phyloP scores from a whole-genome alignment of 768 basidiomycete genomes.

The Tylopilus felleus region DNA sequence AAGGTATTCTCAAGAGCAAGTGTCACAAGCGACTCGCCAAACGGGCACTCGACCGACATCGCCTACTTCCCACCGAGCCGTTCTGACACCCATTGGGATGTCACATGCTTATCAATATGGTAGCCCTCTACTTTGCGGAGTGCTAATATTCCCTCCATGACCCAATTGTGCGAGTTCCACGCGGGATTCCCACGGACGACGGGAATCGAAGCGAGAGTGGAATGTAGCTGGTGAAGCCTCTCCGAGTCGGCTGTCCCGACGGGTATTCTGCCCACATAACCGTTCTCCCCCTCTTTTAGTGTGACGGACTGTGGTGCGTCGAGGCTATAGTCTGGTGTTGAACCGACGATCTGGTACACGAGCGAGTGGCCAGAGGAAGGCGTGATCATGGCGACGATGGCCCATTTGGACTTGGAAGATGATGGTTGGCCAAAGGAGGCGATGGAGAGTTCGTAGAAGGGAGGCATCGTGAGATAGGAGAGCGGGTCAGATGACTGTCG shows the following conservation, averaged over 20 bases:
- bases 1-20: constrained; percentile 8
- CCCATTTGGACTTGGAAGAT: constrained; percentile 23
- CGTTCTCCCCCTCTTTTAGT: constrained; percentile 29
- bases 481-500: background rate
- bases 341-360: constrained; percentile 31
- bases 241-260: constrained; percentile 30
- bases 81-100: constrained; percentile 29
- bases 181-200: constrained; percentile 26
- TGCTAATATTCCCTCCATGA: constrained; percentile 31
- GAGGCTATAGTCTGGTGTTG: constrained; percentile 25
- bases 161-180: constrained; percentile 31
- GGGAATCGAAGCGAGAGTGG: constrained; percentile 26
- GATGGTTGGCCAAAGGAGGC: constrained; percentile 26
- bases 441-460: constrained; percentile 33
- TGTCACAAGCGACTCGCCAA: constrained; percentile 4
- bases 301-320: constrained; percentile 35
- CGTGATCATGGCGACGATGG: constrained; percentile 28
- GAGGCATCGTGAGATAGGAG: constrained; percentile 25
- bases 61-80: constrained; percentile 26
- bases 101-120: constrained; percentile 29
- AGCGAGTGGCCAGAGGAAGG: constrained; percentile 28
- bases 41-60: background rate
- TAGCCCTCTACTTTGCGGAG: constrained; percentile 29
- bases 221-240: constrained; percentile 26
- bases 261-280: constrained; percentile 20